Percentiles rank a stretch among this genome's conserved stretches.
These are phyloP conservation scores for Scalesia atractyloides DNA, from an alignment of 129 eudicot species.

Conservation along the genomic window DNA sequence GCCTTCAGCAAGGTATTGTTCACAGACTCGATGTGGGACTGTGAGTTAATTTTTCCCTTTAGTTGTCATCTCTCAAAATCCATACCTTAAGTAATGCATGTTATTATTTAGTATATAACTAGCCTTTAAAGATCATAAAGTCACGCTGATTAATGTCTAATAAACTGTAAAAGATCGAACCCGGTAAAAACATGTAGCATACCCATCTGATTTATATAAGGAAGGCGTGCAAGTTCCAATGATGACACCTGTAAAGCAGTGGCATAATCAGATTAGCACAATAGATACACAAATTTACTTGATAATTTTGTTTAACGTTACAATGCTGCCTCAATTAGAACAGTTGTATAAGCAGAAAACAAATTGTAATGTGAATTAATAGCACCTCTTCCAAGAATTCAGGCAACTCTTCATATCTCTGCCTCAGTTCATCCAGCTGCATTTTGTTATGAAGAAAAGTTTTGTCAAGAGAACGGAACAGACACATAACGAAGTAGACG, in stretches of 20 bases:
- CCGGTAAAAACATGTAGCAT: constrained; percentile 1
- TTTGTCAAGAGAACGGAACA: constrained; percentile 24
- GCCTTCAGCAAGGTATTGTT: neutral
- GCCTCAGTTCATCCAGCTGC: constrained; percentile 98
- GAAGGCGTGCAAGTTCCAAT: constrained; percentile 80
- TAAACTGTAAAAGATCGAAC: neutral
- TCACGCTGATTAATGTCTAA: too few relatives aligned
- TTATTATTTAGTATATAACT: neutral
- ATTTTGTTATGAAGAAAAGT: constrained; percentile 22
- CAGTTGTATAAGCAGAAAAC: constrained; percentile 18
- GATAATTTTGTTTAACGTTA: constrained; percentile 37
- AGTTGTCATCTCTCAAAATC: neutral
- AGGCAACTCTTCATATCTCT: constrained; percentile 93
- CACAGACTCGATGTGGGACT: neutral
- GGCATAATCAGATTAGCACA: too few relatives aligned
- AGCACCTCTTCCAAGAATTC: constrained; percentile 90
- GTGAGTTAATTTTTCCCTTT: neutral
- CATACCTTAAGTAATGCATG: neutral
- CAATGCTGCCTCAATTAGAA: constrained; percentile 52
- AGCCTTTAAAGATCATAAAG: neutral
- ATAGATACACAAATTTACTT: constrained; percentile 1
- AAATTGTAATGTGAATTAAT: constrained; percentile 13
- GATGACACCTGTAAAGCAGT: constrained; percentile 74
- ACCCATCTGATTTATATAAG: constrained; percentile 91
- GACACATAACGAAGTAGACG: constrained; percentile 6